phyloP scores from a whole-genome alignment of 176 grass and related monocot genomes.

The Bothriochloa decipiens region DNA sequence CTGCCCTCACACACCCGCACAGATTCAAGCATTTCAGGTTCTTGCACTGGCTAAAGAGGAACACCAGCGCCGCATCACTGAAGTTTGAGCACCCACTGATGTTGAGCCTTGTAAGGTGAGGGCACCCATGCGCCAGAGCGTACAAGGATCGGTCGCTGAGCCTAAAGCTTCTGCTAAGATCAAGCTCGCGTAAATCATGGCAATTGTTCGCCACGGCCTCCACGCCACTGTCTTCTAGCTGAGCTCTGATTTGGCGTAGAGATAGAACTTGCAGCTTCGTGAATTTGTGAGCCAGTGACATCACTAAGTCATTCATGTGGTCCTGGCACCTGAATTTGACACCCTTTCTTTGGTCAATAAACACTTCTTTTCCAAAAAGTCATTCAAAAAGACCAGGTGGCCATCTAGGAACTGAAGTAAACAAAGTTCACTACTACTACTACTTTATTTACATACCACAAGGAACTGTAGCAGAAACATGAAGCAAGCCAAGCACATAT shows the following conservation, averaged over 20 bases:
- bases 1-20: conserved; percentile 75
- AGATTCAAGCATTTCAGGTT: conserved; percentile 69
- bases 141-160: conserved; percentile 75
- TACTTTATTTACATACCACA: neutral
- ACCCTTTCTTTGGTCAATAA: conserved; percentile 6
- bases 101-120: conserved; percentile 70
- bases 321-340: conserved; percentile 68
- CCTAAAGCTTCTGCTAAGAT: conserved; percentile 81
- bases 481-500: neutral
- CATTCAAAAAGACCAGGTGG: conserved; percentile 1
- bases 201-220: conserved; percentile 68
- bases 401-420: neutral
- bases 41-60: conserved; percentile 65
- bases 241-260: conserved; percentile 76
- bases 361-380: neutral
- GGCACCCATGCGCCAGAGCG: conserved; percentile 65
- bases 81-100: conserved; percentile 89
- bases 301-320: conserved; percentile 77
- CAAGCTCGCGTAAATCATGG: conserved; percentile 69
- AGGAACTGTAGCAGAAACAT: neutral
- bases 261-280: conserved; percentile 68
- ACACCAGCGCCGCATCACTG: conserved; percentile 59
- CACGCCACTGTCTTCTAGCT: conserved; percentile 81
- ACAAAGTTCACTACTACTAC: neutral
- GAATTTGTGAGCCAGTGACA: conserved; percentile 70